These are phyloP conservation scores for Cyclospora cayetanensis DNA, from an alignment of 169 alveolate species.

Conservation along the genomic window DNA sequence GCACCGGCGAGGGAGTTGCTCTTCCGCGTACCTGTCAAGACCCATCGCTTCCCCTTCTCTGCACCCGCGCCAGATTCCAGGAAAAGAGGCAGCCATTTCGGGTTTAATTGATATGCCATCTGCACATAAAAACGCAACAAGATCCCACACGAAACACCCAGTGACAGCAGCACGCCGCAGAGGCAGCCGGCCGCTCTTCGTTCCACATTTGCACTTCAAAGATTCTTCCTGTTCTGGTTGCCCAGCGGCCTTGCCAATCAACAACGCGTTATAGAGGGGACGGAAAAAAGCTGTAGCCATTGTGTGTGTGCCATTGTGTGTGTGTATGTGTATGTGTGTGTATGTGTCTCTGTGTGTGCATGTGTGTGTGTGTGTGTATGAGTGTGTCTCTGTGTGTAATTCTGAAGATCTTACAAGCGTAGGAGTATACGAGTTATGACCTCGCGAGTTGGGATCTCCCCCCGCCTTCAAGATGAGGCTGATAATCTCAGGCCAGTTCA, in stretches of 20 bases:
- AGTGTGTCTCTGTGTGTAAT: background rate
- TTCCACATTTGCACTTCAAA: too few species aligned
- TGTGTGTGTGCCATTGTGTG: too few species aligned
- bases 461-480: constrained; percentile 84
- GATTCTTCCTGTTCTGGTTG: too few species aligned
- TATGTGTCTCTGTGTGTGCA: too few species aligned
- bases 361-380: too few species aligned
- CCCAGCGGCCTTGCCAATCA: too few species aligned
- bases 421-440: constrained; percentile 83
- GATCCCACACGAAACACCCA: too few species aligned
- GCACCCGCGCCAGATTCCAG: constrained; percentile 89
- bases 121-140: background rate
- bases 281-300: background rate
- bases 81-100: constrained; percentile 85
- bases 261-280: too few species aligned
- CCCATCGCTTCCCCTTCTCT: constrained; percentile 80
- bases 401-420: constrained; percentile 77
- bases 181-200: too few species aligned
- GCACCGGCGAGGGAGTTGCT: background rate
- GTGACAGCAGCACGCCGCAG: too few species aligned
- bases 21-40: constrained; percentile 80
- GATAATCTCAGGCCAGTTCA: constrained; percentile 80
- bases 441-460: constrained; percentile 88
- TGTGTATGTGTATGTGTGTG: too few species aligned
- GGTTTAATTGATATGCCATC: constrained; percentile 84